Base-by-base conservation (phyloP, 2,329 filamentous ascomycete species). In the Monosporascus sp. region DNA sequence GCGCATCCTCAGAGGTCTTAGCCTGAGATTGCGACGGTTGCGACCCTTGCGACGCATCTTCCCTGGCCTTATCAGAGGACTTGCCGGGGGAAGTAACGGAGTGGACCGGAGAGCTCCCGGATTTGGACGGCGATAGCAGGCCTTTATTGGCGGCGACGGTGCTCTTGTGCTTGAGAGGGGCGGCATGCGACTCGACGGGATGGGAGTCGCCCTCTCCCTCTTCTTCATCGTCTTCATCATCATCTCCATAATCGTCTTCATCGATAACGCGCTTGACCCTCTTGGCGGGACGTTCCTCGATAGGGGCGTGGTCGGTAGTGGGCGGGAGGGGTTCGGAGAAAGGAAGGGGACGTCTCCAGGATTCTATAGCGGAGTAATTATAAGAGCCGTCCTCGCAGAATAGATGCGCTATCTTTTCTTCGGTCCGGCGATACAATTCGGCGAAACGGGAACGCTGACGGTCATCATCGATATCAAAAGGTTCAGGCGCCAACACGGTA, bases 161-260 rank as follows among this genome's bases (percentile, higher is more conserved):
- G 60, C 71, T 73, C 65, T 79, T 81, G 52, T 72, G 72, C 68
- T 82, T 81, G 31, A 77, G 67, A 61, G 77, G 77, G n/a, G 76
- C 82, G 64, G 65, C 63, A 58, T 76, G 77, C 61, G 77, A 77
- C 20, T 75, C 67, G 64, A 81, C 71, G 20, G 24, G 3, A 46
- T 19, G 43, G 14, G 43, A 46, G 62, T 83, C 79, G 57, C 81
- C 76, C 60, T 81, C 77, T 59, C 80, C 76, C 73, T 82, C 76
- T 2, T 83, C 80, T 19, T 86, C 83, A 45, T 84, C 86, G 7
- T 87, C 84, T 1, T 90, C 87, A 9, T 87, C 83, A 54, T 96
- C 91, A 64, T 93, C 89, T 61, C 88, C 89, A 66, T 93, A 92
- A 72, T 93, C 87, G 64, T 91, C 88, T 69, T 93, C 90, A 63